Evolutionary conservation across 2,329 filamentous ascomycete genomes (phyloP).

Genomic region (Zalaria obscura): DNA sequence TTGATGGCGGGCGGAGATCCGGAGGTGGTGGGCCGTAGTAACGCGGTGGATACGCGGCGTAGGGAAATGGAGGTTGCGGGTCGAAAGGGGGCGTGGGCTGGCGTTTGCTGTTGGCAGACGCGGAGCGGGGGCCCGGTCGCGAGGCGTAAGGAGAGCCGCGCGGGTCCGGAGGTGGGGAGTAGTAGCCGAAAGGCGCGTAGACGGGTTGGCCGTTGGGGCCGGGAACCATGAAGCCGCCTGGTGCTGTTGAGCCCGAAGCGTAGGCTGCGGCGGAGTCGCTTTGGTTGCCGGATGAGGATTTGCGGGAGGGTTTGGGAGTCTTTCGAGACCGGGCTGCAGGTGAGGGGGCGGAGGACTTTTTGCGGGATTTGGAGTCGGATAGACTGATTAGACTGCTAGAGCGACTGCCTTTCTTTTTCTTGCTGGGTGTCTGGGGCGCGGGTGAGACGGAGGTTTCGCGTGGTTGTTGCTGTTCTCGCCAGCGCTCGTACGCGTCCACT

Average conservation of each 20-base stretch:
- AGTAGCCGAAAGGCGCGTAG: constrained; percentile 22
- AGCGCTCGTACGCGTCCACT: constrained; percentile 62
- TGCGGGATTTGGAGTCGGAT: constrained; percentile 19
- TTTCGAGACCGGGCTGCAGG: constrained; percentile 19
- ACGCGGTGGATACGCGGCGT: constrained; percentile 11
- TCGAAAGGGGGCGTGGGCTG: constrained; percentile 16
- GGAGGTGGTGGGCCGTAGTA: constrained; percentile 11
- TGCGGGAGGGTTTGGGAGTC: constrained; percentile 12
- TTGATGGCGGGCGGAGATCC: constrained; percentile 19
- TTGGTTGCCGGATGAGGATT: constrained; percentile 13
- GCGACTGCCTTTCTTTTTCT: constrained; percentile 15
- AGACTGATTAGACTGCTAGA: constrained; percentile 22
- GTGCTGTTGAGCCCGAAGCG: constrained; percentile 8
- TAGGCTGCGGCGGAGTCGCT: constrained; percentile 11
- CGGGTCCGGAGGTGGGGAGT: constrained; percentile 9
- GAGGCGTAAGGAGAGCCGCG: not conserved
- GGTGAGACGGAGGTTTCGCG: constrained; percentile 1
- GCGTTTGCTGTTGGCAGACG: constrained; percentile 15
- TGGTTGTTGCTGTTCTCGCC: constrained; percentile 11
- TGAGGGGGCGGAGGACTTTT: constrained; percentile 16
- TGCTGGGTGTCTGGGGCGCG: constrained; percentile 10
- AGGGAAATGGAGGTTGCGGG: constrained; percentile 6
- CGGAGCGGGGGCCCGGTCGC: constrained; percentile 9
- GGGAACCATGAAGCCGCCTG: constrained; percentile 33
- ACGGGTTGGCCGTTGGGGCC: constrained; percentile 32